phyloP scores from a whole-genome alignment of 2,329 filamentous ascomycete genomes.

The Sporothrix mexicana region DNA sequence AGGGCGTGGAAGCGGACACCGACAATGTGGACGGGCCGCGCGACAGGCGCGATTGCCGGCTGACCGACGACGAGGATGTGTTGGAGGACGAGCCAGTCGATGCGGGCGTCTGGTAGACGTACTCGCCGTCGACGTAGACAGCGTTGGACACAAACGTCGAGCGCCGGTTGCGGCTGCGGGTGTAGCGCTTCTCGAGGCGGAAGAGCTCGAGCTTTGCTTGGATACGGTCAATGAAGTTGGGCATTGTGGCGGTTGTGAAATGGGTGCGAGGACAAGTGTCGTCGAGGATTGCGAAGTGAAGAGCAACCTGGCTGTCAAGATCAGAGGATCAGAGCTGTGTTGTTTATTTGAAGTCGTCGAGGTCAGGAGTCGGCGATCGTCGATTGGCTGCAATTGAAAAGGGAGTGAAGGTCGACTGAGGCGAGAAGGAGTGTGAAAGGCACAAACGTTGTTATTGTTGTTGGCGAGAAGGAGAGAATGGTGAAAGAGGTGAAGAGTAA shows the following conservation, averaged over 20 bases:
- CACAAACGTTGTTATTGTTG: background rate
- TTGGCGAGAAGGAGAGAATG: background rate
- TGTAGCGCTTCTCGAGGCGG: slow-evolving; percentile 94
- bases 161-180: slow-evolving; percentile 82
- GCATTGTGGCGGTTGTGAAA: slow-evolving; percentile 12
- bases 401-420: background rate
- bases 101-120: slow-evolving; percentile 75
- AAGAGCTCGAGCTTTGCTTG: slow-evolving; percentile 83
- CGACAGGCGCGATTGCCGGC: background rate
- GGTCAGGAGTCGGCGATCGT: background rate
- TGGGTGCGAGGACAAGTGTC: background rate
- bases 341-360: background rate
- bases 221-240: slow-evolving; percentile 61
- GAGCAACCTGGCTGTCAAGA: background rate
- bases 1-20: slow-evolving; percentile 43
- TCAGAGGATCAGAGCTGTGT: background rate
- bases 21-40: too few relatives aligned
- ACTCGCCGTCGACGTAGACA: slow-evolving; percentile 93
- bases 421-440: background rate
- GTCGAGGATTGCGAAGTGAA: background rate
- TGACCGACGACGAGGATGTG: slow-evolving; percentile 43
- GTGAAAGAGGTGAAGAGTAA: background rate
- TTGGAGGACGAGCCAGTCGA: slow-evolving; percentile 62
- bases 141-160: slow-evolving; percentile 89
- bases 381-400: slow-evolving; percentile 4